A percentile compares a stretch with the other conserved stretches of the same genome.
Evolutionary conservation across 257 asterid genomes (phyloP).

Genomic region (Gentiana dahurica): DNA sequence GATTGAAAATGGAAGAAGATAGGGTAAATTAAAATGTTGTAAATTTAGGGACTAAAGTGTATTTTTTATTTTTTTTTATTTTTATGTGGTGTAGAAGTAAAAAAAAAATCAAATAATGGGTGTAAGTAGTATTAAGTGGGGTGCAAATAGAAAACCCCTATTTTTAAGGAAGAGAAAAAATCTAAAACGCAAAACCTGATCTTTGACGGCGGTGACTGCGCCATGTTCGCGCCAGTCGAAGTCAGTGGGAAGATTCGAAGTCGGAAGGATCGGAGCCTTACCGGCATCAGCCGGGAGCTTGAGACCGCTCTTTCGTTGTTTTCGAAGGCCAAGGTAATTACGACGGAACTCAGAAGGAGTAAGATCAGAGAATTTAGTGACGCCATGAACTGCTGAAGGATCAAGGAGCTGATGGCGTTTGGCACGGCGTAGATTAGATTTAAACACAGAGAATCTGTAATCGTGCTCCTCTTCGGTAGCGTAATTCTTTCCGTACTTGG

Average conservation of each 20-base stretch:
- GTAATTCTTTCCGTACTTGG: conserved; percentile 45
- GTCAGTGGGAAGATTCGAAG: conserved; percentile 48
- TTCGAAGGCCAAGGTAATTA: conserved; percentile 46
- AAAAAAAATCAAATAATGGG: no score
- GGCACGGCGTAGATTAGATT: conserved; percentile 70
- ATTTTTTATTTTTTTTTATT: no score
- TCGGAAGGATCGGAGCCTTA: conserved; percentile 68
- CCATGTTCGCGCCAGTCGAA: conserved; percentile 92
- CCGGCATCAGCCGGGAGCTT: conserved; percentile 51
- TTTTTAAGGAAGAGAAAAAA: neutral
- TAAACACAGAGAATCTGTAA: conserved; percentile 55
- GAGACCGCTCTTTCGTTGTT: conserved; percentile 14
- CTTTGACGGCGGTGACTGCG: conserved; percentile 68
- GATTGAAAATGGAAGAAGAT: no score
- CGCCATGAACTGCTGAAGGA: conserved; percentile 81
- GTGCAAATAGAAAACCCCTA: no score
- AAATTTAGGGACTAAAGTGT: no score
- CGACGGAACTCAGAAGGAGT: conserved; percentile 67
- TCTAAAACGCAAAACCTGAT: conserved; percentile 43
- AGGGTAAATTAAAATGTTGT: no score
- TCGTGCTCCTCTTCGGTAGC: conserved; percentile 73
- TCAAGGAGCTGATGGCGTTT: conserved; percentile 68
- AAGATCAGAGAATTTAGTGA: conserved; percentile 71
- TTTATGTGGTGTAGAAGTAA: no score
- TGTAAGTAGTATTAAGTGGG: no score